These are phyloP conservation scores for Penicillium sp. DNA, from an alignment of 2,329 filamentous ascomycete genomes.

Conservation along the genomic window DNA sequence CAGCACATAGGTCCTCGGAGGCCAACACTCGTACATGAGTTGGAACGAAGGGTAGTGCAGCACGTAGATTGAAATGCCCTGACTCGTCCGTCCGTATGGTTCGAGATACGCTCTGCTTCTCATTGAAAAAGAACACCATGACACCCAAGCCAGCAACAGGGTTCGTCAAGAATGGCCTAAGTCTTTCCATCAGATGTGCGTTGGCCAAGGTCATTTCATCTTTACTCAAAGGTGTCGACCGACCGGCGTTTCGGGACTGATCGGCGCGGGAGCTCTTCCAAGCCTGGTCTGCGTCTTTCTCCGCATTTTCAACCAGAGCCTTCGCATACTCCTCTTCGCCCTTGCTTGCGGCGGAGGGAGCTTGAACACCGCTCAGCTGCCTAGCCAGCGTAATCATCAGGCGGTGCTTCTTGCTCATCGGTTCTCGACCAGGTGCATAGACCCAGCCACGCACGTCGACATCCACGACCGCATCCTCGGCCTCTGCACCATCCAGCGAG, in stretches of 20 bases:
- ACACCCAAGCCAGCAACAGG: constrained; percentile 72
- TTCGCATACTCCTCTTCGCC: constrained; percentile 64
- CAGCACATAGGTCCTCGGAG: constrained; percentile 75
- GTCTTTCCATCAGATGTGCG: constrained; percentile 75
- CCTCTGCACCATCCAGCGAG: constrained; percentile 76
- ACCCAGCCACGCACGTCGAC: constrained; percentile 96
- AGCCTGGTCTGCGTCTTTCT: constrained; percentile 65
- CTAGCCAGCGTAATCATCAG: constrained; percentile 80
- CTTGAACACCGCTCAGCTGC: constrained; percentile 79
- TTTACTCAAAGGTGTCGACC: constrained; percentile 53
- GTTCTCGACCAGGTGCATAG: constrained; percentile 77
- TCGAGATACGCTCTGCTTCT: constrained; percentile 71
- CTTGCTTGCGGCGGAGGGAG: constrained; percentile 48
- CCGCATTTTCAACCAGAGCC: constrained; percentile 66
- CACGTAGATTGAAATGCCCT: constrained; percentile 79
- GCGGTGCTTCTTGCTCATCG: constrained; percentile 80
- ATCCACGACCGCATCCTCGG: constrained; percentile 80
- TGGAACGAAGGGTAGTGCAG: constrained; percentile 80
- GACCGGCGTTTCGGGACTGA: constrained; percentile 42
- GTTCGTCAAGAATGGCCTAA: constrained; percentile 84
- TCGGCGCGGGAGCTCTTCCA: constrained; percentile 55
- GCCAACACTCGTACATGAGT: constrained; percentile 84
- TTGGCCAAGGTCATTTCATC: constrained; percentile 76
- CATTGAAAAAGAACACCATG: constrained; percentile 93
- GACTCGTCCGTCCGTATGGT: constrained; percentile 81